Percentiles rank a stretch among this genome's conserved stretches.
Conservation (phyloP, 1,139 yeast genomes). For the Saccharomyces hybrid region DNA sequence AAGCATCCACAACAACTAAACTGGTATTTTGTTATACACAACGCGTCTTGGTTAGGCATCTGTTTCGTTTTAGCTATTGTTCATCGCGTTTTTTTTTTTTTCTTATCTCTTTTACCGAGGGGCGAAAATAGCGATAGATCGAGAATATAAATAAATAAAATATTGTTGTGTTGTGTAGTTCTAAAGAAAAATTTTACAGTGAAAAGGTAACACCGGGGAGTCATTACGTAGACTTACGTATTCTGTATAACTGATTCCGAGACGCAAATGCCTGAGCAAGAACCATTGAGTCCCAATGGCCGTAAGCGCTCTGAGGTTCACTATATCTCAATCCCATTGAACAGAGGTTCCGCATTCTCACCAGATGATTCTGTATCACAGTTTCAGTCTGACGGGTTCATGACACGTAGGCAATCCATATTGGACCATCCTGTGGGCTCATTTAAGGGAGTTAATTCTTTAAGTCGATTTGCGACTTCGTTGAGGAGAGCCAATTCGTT, state of each 20-base stretch:
- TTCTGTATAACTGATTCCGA: neutral
- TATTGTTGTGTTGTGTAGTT: too few relatives aligned
- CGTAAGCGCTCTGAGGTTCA: slow-evolving; percentile 17
- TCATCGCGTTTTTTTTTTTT: neutral
- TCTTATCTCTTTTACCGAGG: neutral
- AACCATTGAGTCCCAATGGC: slow-evolving; percentile 3
- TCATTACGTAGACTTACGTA: neutral
- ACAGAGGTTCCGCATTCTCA: slow-evolving; percentile 14
- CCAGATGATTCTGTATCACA: slow-evolving; percentile 8
- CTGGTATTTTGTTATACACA: neutral
- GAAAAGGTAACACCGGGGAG: neutral
- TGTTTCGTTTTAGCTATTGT: neutral
- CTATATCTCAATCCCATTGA: slow-evolving; percentile 30
- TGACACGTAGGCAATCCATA: slow-evolving; percentile 28
- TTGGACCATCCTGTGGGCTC: slow-evolving; percentile 34
- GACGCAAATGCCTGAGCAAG: neutral
- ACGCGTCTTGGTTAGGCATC: neutral
- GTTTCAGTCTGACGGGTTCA: slow-evolving; percentile 7
- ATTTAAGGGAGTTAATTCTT: slow-evolving; percentile 55
- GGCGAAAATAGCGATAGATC: neutral
- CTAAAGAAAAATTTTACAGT: neutral
- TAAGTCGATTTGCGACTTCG: slow-evolving; percentile 73
- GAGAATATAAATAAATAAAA: neutral
- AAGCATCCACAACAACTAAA: too few relatives aligned
- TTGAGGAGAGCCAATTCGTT: slow-evolving; percentile 70